Percentiles rank a stretch among this genome's conserved stretches.
These are phyloP conservation scores for Achaetomium macrosporum DNA, from an alignment of 2,329 filamentous ascomycete species.

Conservation along the genomic window DNA sequence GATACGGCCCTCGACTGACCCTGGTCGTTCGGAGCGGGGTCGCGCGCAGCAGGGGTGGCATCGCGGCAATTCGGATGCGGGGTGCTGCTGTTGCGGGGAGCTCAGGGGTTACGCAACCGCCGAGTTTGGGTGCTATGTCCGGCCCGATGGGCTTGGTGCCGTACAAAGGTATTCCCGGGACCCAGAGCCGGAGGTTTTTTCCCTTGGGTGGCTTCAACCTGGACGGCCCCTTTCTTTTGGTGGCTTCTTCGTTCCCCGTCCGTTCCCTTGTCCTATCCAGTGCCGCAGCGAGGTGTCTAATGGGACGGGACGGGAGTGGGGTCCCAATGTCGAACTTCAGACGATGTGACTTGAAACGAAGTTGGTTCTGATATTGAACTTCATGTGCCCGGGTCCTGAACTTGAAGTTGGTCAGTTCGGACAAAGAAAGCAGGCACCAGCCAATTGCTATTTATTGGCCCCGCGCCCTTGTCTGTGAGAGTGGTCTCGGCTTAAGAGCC, in stretches of 20 bases:
- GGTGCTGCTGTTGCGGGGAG: not conserved
- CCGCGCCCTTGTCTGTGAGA: not conserved
- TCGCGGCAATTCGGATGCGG: conserved; percentile 13
- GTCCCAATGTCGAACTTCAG: not conserved
- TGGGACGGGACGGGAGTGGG: not conserved
- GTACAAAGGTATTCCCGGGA: conserved; percentile 1
- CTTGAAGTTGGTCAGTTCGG: not conserved
- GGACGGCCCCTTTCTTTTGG: not conserved
- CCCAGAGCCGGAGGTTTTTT: conserved; percentile 1
- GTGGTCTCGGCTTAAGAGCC: conserved; percentile 10
- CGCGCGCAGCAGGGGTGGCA: conserved; percentile 18
- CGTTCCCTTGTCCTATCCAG: not conserved
- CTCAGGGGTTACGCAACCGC: not conserved
- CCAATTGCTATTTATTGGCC: conserved; percentile 7
- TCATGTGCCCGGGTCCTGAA: not conserved
- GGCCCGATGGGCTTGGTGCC: not conserved
- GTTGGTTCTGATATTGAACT: not conserved
- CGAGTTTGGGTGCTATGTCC: not conserved
- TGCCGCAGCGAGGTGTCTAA: not conserved
- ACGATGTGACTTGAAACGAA: not conserved
- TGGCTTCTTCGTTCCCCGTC: not conserved
- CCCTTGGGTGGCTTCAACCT: not conserved
- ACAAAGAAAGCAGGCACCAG: not conserved
- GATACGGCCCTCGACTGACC: conserved; percentile 1
- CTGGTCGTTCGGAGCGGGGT: conserved; percentile 12